These are phyloP conservation scores for Diutina sp. DNA, from an alignment of 1,139 yeast species.

Conservation along the genomic window DNA sequence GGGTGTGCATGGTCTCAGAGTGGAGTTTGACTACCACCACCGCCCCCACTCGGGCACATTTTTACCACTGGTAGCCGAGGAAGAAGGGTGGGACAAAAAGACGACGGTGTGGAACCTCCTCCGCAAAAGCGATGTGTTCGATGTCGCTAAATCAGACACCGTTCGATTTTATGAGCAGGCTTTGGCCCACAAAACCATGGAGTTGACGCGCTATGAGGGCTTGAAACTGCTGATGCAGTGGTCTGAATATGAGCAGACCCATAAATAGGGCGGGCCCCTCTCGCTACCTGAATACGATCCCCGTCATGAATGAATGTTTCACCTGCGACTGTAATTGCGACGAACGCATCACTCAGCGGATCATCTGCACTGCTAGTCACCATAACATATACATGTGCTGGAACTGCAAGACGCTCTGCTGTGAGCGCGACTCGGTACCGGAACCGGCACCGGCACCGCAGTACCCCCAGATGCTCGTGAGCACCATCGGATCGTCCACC, in stretches of 20 bases:
- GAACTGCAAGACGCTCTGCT: background rate
- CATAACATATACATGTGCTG: background rate
- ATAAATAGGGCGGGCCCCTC: background rate
- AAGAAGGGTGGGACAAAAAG: slow-evolving; percentile 69
- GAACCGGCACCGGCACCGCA: background rate
- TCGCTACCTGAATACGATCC: background rate
- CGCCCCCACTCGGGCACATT: slow-evolving; percentile 57
- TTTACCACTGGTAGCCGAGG: slow-evolving; percentile 83
- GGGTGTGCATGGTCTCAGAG: slow-evolving; percentile 72
- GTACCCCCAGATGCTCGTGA: no score
- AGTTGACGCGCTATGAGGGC: slow-evolving; percentile 27
- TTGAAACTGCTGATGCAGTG: slow-evolving; percentile 17
- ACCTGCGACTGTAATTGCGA: background rate
- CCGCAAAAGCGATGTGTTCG: slow-evolving; percentile 45
- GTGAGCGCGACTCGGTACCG: background rate
- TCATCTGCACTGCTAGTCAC: background rate
- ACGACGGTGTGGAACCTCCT: slow-evolving; percentile 64
- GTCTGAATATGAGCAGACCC: slow-evolving; percentile 12
- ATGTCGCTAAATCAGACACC: slow-evolving; percentile 7
- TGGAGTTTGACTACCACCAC: slow-evolving; percentile 29
- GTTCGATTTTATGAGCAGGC: slow-evolving; percentile 17
- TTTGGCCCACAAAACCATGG: slow-evolving; percentile 21
- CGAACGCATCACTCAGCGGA: background rate
- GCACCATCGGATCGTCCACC: background rate
- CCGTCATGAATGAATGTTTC: background rate